phyloP scores from a whole-genome alignment of 805 yeast genomes.

The Candida tibetensis region DNA sequence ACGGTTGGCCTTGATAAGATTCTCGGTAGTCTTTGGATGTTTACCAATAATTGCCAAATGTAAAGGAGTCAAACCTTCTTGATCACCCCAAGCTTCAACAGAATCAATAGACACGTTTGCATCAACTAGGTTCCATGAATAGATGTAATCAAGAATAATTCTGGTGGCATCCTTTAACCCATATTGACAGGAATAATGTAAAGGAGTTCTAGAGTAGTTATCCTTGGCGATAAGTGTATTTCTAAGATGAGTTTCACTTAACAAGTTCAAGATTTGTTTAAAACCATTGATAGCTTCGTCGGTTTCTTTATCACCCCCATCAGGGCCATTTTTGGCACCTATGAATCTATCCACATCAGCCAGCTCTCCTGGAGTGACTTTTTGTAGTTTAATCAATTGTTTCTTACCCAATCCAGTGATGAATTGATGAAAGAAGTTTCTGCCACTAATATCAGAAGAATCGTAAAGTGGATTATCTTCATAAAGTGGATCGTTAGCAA shows the following conservation, averaged over 20 bases:
- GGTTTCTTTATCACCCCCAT: conserved; percentile 55
- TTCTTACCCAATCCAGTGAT: conserved; percentile 76
- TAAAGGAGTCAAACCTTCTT: conserved; percentile 76
- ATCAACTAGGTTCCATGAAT: conserved; percentile 59
- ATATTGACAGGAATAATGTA: conserved; percentile 86
- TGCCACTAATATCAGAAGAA: conserved; percentile 68
- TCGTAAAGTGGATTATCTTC: conserved; percentile 38
- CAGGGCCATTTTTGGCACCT: conserved; percentile 30
- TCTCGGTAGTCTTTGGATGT: conserved; percentile 73
- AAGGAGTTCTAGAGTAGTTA: conserved; percentile 75
- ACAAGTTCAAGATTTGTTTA: conserved; percentile 51
- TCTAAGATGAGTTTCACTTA: conserved; percentile 24
- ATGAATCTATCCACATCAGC: conserved; percentile 24
- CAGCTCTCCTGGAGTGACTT: conserved; percentile 43
- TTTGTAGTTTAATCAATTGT: conserved; percentile 32
- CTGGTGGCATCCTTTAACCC: conserved; percentile 67
- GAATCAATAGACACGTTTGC: conserved; percentile 52
- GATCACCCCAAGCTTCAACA: conserved; percentile 63
- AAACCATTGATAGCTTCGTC: conserved; percentile 50
- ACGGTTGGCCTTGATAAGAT: conserved; percentile 48
- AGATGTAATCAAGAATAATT: conserved; percentile 52
- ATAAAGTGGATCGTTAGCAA: conserved; percentile 7
- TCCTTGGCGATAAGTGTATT: conserved; percentile 59
- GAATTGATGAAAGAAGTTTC: conserved; percentile 84
- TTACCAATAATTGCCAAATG: conserved; percentile 80